These are phyloP conservation scores for Colletotrichum karsti DNA, from an alignment of 2,329 filamentous ascomycete species.

Conservation along the genomic window DNA sequence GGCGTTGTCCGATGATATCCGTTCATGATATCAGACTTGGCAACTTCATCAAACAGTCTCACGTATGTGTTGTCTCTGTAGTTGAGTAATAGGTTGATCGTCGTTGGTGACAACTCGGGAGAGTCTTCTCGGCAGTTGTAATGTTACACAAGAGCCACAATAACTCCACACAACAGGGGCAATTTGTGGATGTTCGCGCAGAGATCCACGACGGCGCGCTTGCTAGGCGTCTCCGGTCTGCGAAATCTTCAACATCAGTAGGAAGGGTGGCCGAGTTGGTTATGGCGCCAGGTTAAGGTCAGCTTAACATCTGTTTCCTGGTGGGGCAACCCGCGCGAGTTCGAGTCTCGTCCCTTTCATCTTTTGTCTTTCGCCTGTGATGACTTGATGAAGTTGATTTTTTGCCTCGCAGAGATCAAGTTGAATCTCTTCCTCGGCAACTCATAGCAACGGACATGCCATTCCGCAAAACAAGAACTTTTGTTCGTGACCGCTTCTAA, in stretches of 20 bases:
- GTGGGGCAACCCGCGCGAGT: constrained; percentile 11
- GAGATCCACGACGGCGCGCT: neutral
- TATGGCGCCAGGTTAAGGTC: constrained; percentile 13
- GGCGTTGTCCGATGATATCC: neutral
- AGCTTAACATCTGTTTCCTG: constrained; percentile 11
- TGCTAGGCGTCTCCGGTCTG: accelerated
- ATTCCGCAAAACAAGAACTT: neutral
- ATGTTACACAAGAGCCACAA: neutral
- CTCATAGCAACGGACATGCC: neutral
- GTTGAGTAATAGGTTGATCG: accelerated
- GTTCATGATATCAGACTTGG: neutral
- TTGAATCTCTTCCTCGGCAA: neutral
- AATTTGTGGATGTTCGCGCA: neutral
- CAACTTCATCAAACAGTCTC: neutral
- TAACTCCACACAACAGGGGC: neutral
- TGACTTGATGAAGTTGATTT: too few species aligned
- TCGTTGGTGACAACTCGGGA: neutral
- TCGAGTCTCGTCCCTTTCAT: constrained; percentile 13
- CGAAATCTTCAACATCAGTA: neutral
- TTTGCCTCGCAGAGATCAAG: neutral
- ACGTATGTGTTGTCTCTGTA: neutral
- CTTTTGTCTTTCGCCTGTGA: neutral
- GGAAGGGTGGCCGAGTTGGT: constrained; percentile 15
- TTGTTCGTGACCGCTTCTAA: neutral
- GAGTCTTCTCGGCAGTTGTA: neutral